A percentile compares a stretch with the other conserved stretches of the same genome.
phyloP scores from a whole-genome alignment of 1,284 basidiomycete species.

The Paramarasmius palmivorus region DNA sequence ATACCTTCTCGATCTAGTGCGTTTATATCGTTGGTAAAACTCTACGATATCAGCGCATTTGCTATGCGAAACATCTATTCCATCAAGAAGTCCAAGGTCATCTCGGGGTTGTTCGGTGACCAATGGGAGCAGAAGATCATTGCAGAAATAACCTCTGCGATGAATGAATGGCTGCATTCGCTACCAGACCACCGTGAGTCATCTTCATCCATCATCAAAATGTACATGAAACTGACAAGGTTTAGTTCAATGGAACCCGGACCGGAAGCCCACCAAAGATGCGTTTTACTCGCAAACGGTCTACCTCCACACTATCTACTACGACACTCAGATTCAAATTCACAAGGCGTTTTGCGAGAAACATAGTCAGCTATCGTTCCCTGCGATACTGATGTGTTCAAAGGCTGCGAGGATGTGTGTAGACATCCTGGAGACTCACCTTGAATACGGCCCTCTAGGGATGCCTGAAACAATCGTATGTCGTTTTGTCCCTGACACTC shows the following conservation, averaged over 20 bases:
- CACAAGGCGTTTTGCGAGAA: constrained; percentile 54
- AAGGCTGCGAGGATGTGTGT: constrained; percentile 3
- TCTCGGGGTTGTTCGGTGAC: constrained; percentile 35
- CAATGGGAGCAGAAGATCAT: constrained; percentile 43
- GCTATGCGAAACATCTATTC: constrained; percentile 51
- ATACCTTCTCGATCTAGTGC: constrained; percentile 32
- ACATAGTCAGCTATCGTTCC: background rate
- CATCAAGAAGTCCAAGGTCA: constrained; percentile 41
- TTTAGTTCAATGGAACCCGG: constrained; percentile 47
- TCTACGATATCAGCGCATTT: constrained; percentile 45
- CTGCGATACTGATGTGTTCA: constrained; percentile 5
- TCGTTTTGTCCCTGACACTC: background rate
- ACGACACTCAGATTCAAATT: constrained; percentile 51
- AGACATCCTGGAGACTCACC: constrained; percentile 2
- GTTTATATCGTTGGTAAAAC: constrained; percentile 42
- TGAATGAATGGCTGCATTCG: constrained; percentile 49
- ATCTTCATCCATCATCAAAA: background rate
- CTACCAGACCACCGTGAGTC: constrained; percentile 41
- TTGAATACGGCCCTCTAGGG: background rate
- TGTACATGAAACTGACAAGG: background rate
- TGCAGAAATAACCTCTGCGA: constrained; percentile 45
- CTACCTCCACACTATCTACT: constrained; percentile 47
- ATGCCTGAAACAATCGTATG: background rate
- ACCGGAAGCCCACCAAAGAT: constrained; percentile 29
- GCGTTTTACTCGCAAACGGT: constrained; percentile 50